phyloP scores from a whole-genome alignment of 148 eudicot species.

The Camellia granthamiana region DNA sequence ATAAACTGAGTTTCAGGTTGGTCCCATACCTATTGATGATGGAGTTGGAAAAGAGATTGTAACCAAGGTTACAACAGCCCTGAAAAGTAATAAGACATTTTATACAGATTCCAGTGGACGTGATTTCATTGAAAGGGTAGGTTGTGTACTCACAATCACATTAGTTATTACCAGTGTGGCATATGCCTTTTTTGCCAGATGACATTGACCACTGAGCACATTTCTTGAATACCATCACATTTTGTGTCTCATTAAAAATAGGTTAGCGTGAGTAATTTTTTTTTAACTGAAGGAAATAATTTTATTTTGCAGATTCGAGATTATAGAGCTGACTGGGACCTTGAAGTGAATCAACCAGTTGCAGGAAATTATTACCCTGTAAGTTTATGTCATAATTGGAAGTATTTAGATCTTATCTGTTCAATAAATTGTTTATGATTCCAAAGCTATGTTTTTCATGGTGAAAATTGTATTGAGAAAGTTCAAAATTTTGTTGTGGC shows the following conservation, averaged over 20 bases:
- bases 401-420: background rate
- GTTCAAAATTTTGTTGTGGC: background rate
- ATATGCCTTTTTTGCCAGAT: background rate
- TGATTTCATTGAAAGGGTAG: constrained; percentile 90
- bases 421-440: background rate
- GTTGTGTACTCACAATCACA: background rate
- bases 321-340: constrained; percentile 91
- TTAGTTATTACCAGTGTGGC: background rate
- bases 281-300: constrained; percentile 2
- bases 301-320: constrained; percentile 69
- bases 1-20: constrained; percentile 49
- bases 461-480: background rate
- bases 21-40: constrained; percentile 90
- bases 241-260: no score
- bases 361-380: constrained; percentile 99
- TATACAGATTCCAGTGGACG: constrained; percentile 97
- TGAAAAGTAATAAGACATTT: constrained; percentile 66
- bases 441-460: background rate
- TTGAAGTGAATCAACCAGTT: constrained; percentile 84
- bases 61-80: constrained; percentile 56
- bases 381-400: constrained; percentile 30
- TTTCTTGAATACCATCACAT: background rate
- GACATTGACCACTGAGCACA: background rate
- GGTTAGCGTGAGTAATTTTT: background rate
- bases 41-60: constrained; percentile 86